These are phyloP conservation scores for Fusarium pseudocircinatum DNA, from an alignment of 2,329 filamentous ascomycete species.

Conservation along the genomic window DNA sequence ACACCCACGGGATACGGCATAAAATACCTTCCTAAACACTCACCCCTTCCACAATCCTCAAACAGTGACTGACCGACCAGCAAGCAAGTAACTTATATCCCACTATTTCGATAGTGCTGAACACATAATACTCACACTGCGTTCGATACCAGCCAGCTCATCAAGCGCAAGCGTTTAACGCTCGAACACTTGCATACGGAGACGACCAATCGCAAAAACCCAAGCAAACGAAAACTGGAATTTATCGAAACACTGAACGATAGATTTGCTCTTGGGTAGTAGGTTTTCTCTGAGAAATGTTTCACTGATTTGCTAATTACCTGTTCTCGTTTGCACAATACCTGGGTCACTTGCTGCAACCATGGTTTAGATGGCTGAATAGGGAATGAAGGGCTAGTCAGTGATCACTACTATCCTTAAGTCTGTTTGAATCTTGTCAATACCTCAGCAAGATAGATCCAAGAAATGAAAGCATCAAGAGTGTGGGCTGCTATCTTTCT, in stretches of 20 bases:
- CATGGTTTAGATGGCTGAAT: neutral
- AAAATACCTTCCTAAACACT: neutral
- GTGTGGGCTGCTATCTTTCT: neutral
- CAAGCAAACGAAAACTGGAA: neutral
- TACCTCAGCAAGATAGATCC: neutral
- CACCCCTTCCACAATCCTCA: neutral
- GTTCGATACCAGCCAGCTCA: neutral
- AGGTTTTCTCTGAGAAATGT: neutral
- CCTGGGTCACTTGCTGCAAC: neutral
- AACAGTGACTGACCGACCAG: neutral
- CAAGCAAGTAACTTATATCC: neutral
- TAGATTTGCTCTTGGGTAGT: neutral
- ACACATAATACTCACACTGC: neutral
- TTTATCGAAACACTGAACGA: neutral
- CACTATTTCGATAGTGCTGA: neutral
- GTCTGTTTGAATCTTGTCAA: neutral
- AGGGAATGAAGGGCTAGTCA: neutral
- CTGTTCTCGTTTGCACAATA: neutral
- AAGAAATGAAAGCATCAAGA: neutral
- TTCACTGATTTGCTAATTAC: neutral
- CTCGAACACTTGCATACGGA: neutral
- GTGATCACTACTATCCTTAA: neutral
- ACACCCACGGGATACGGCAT: neutral
- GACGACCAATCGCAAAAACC: neutral
- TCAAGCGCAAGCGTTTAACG: neutral